phyloP scores from a whole-genome alignment of 192 early-diverging fungal genomes.

The Mortierella alpina region DNA sequence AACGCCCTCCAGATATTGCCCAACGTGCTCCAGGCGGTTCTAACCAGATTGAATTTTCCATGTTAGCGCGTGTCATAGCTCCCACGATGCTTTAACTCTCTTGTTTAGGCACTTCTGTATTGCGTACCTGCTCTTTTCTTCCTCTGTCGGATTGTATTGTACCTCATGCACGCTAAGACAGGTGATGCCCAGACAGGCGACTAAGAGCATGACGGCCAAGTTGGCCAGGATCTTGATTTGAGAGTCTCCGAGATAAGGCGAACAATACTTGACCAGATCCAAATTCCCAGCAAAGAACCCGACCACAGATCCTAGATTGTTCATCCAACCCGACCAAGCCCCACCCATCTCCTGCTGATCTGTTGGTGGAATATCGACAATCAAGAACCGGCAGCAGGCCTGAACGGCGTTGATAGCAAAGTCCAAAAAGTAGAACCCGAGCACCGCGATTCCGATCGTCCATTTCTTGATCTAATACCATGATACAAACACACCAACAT shows the following conservation, averaged over 20 bases:
- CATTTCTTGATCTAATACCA: constrained; percentile 42
- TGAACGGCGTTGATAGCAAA: constrained; percentile 93
- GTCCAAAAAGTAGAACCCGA: constrained; percentile 90
- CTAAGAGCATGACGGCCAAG: constrained; percentile 75
- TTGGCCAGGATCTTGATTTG: constrained; percentile 87
- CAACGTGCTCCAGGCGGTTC: constrained; percentile 57
- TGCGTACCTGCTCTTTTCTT: constrained; percentile 45
- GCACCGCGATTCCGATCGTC: constrained; percentile 78
- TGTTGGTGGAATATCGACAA: constrained; percentile 85
- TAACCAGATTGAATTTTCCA: constrained; percentile 1
- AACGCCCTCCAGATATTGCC: constrained; percentile 68
- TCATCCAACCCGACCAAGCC: constrained; percentile 89
- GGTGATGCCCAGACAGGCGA: constrained; percentile 65
- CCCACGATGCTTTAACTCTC: background rate
- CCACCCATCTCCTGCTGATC: constrained; percentile 85
- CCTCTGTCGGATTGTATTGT: constrained; percentile 32
- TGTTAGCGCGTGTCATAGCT: background rate
- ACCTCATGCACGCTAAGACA: constrained; percentile 73
- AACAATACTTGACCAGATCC: constrained; percentile 73
- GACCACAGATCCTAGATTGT: constrained; percentile 81
- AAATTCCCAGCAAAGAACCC: constrained; percentile 91
- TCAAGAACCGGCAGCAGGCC: constrained; percentile 84
- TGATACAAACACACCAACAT: too few relatives aligned
- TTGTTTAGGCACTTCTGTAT: background rate
- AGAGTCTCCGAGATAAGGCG: constrained; percentile 72